Evolutionary conservation across 345 rosid species (phyloP), one percentile per base, ranked within the genome.

Genomic region (Nasturtium officinale): DNA sequence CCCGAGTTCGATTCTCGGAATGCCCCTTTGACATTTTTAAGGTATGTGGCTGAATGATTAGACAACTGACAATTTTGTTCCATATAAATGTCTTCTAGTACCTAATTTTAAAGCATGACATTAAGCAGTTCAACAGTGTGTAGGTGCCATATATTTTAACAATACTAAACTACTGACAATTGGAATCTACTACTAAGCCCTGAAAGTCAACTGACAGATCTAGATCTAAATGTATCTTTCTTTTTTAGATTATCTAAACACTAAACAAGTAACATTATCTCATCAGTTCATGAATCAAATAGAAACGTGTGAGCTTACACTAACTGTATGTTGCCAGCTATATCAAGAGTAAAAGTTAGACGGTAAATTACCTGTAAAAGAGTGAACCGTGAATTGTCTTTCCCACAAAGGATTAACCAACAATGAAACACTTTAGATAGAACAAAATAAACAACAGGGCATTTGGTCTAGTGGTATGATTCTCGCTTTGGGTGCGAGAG

Each of bases 401-500:
- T 64, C 28, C 8, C 43, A 11, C 56, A 47, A 65, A 65, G 29
- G 23, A 33, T 46, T 18, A 50, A 28, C 37, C 46, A 50, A 47
- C 68, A 47, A 29, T 29, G 29, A 64, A 64, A 64, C 50, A 63
- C 42, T 63, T 63, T 16, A 29, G 46, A 63, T 32, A 65, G 17
- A 47, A 20, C 57, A 47, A 65, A 42, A 43, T 61, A 25, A 55
- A 55, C 12, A 56, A 33, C 45, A 17, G 63, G 63, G 63, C 63
- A 58, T 58, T 56, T 56, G 42, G 61, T 56, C 33, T 53, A 89
- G 88, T 87, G 87, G 90, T 83, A 86, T 83, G 89, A 86, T 87
- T 87, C 90, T 90, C 70, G 85, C 88, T 88, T 86, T 79, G 88
- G 91, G 88, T 83, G 89, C 82, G 81, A 90, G 88, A 85, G 84